Evolutionary conservation across 1,284 basidiomycete species (phyloP), one percentile per base, ranked within the genome.

Genomic region (Trichosporon faecale): DNA sequence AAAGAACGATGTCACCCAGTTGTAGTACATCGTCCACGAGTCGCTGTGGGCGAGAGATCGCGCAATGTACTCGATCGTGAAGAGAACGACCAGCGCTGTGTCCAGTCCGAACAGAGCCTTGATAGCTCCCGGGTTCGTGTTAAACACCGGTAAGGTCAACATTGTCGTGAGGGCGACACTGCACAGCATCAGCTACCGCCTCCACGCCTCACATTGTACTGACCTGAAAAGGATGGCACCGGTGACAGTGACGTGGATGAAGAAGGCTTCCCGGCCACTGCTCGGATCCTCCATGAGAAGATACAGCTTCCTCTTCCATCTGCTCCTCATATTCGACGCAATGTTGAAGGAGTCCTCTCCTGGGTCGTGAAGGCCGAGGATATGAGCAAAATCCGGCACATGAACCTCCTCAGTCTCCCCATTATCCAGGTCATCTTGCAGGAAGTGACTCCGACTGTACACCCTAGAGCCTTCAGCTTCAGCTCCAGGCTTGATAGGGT

Each of bases 121-220:
- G n/a, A 86, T 88, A 3, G 88, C 86, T 6, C 89, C 88, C 2
- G 87, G 87, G 63, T 82, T 75, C 9, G 80, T 83, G 78, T 93
- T 91, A 76, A 94, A 91, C 0, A 89, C 87, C 0, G 92, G 92
- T 7, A 95, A 88, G 0, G 93, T 95, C 77, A 94, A 93, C 23
- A 94, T 84, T 1, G 93, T 87, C 0, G 93, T 95, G 35, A 95
- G 88, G 40, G 93, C 76, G 0, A 92, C 92, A 25, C 91, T 92
- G 73, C 88, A 76, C 2, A 89, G 91, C 18, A 63, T 71, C 55
- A 57, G 35, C n/a, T 29, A 14, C 35, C 31, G 37, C 61, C 44
- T 21, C 11, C 18, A 29, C n/a, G 25, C 40, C 9, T 29, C 46
- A 29, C 49, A 16, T 44, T 11, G 1, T 37, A 74, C 81, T 71